Evolutionary conservation across 305 asterid genomes (phyloP).

Genomic region (Solanum chacoense): DNA sequence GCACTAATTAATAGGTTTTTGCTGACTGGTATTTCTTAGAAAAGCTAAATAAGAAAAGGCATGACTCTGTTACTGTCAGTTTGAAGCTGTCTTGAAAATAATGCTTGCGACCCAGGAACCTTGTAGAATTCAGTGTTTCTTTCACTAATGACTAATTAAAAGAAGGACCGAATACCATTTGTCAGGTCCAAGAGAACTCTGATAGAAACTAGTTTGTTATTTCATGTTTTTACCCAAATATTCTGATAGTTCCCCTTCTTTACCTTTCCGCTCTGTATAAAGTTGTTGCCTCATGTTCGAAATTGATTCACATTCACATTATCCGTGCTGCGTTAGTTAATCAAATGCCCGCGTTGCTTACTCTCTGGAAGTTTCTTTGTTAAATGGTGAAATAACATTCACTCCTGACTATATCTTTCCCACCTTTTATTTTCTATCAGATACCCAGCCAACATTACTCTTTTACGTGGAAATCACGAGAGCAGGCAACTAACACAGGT

Average conservation of each 20-base stretch:
- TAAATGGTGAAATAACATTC: neutral
- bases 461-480: conserved; percentile 96
- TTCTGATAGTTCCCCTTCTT: neutral
- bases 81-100: neutral
- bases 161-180: neutral
- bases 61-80: neutral
- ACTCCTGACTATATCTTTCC: neutral
- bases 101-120: neutral
- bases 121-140: neutral
- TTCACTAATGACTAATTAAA: neutral
- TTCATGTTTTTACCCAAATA: neutral
- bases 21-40: neutral
- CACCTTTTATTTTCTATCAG: conserved; percentile 31
- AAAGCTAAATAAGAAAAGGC: neutral
- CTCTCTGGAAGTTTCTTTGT: neutral
- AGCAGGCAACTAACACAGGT: conserved; percentile 99
- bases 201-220: neutral
- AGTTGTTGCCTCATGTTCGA: neutral
- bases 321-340: neutral
- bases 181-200: neutral
- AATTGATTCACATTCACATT: neutral
- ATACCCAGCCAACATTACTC: conserved; percentile 91
- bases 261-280: neutral
- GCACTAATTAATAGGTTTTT: neutral
- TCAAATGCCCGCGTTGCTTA: neutral